Percentiles rank a stretch among this genome's conserved stretches.
Evolutionary conservation across 2,329 filamentous ascomycete genomes (phyloP).

Genomic region (Pseudogymnoascus sp.): DNA sequence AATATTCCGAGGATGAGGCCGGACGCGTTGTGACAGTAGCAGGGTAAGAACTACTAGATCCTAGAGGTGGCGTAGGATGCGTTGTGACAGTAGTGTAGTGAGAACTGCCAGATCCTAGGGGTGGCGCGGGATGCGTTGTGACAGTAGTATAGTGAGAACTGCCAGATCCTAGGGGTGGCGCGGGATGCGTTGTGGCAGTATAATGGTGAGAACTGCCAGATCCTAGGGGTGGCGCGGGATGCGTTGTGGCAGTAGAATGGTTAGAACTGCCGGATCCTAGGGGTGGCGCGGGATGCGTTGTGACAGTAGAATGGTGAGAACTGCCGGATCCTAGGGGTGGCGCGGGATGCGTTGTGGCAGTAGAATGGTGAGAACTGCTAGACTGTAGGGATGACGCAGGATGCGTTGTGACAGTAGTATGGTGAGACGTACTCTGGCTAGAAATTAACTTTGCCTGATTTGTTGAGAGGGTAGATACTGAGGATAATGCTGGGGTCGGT

Average conservation of each 20-base stretch:
- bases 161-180: not conserved
- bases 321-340: too few relatives aligned
- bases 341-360: not conserved
- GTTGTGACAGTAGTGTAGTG: not conserved
- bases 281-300: not conserved
- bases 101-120: not conserved
- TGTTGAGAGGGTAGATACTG: not conserved
- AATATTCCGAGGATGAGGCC: not conserved
- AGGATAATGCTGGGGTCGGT: not conserved
- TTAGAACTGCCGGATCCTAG: not conserved
- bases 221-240: not conserved
- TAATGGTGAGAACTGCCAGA: not conserved
- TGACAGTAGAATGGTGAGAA: not conserved
- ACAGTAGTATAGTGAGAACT: not conserved
- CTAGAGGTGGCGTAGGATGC: not conserved
- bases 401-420: not conserved
- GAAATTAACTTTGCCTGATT: not conserved
- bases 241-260: not conserved
- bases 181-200: not conserved
- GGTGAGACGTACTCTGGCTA: not conserved
- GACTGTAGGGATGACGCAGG: not conserved
- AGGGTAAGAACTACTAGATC: too few relatives aligned
- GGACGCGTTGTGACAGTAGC: not conserved
- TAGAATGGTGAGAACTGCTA: not conserved
- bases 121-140: not conserved